phyloP scores from a whole-genome alignment of 306 rosid genomes.

The Prinsepia uniflora region DNA sequence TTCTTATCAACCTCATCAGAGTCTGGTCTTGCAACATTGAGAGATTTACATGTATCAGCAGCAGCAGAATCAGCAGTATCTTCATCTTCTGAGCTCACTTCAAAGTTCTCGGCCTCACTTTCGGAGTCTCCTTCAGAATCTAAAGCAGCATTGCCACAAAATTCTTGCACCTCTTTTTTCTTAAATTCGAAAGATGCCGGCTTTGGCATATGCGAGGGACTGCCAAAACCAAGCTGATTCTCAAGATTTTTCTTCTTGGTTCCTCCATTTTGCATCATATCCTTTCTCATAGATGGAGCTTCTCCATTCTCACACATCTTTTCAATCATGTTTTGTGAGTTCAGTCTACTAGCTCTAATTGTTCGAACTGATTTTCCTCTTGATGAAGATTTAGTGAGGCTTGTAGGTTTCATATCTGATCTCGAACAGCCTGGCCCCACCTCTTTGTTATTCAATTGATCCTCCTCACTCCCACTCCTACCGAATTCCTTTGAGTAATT shows the following conservation, averaged over 20 bases:
- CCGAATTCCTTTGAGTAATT: conserved; percentile 32
- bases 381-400: conserved; percentile 34
- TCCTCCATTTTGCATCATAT: conserved; percentile 37
- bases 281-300: conserved; percentile 36
- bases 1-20: conserved; percentile 84
- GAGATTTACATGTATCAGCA: conserved; percentile 28
- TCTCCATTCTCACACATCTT: conserved; percentile 35
- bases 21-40: conserved; percentile 48
- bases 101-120: conserved; percentile 34
- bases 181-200: conserved; percentile 23
- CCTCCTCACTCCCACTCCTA: conserved; percentile 29
- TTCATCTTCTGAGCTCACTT: conserved; percentile 47
- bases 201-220: conserved; percentile 30
- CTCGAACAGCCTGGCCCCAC: conserved; percentile 24
- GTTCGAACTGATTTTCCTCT: conserved; percentile 90
- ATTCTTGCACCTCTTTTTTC: conserved; percentile 31
- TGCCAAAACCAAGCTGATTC: conserved; percentile 30
- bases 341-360: conserved; percentile 44
- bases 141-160: conserved; percentile 24
- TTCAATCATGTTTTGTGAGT: conserved; percentile 36
- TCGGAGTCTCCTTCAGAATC: conserved; percentile 33
- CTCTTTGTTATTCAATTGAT: conserved; percentile 31
- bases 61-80: background rate
- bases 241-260: background rate
- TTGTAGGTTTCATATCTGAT: conserved; percentile 33